Percentiles rank a stretch among this genome's conserved stretches.
Evolutionary conservation across 176 grass and related monocot genomes (phyloP).

Genomic region (Microstegium vimineum): DNA sequence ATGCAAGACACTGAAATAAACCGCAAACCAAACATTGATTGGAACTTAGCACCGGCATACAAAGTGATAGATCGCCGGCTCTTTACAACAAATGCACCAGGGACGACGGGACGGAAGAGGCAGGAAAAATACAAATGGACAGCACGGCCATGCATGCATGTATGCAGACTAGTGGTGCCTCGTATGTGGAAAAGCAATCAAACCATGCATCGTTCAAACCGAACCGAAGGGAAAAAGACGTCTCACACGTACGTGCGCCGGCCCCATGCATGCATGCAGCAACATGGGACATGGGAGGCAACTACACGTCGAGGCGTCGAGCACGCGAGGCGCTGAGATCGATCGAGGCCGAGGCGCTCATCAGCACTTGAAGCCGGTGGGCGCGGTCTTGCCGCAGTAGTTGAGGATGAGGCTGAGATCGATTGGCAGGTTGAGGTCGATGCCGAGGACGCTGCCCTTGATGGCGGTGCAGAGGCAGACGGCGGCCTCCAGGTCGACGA

Average conservation of each 20-base stretch:
- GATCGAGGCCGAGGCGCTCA: neutral
- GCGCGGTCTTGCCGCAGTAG: conserved; percentile 39
- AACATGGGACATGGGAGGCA: no score
- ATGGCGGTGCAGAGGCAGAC: conserved; percentile 80
- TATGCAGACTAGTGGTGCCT: neutral
- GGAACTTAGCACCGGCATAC: neutral
- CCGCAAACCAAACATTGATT: neutral
- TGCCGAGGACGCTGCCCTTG: conserved; percentile 49
- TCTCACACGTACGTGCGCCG: neutral
- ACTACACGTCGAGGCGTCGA: no score
- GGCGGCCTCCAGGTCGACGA: conserved; percentile 71
- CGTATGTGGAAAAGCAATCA: neutral
- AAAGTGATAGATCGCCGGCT: neutral
- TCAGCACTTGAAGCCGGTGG: conserved; percentile 35
- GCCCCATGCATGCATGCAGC: neutral
- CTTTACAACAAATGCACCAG: conserved; percentile 13
- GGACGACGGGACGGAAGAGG: neutral
- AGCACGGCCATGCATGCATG: neutral
- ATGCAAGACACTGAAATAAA: neutral
- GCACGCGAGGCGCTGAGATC: neutral
- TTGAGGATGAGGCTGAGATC: conserved; percentile 56
- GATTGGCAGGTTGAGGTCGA: conserved; percentile 34
- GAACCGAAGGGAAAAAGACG: neutral
- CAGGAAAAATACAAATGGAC: neutral
- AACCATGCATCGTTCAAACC: neutral